Conservation (phyloP, 371 early-diverging fungal genomes). For the Rhizopus microsporus region DNA sequence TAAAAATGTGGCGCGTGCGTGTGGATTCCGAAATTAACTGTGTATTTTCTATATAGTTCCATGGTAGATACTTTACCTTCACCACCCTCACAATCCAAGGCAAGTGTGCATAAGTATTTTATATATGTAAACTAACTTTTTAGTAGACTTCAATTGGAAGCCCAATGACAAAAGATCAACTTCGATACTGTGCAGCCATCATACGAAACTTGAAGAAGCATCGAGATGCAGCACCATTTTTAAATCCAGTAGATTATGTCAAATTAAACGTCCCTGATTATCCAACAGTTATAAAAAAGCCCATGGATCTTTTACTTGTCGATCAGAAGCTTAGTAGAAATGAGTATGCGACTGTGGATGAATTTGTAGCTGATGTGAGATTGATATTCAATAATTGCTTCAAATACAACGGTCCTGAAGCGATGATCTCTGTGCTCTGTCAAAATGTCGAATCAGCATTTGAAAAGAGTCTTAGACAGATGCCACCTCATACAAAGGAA, state of each 20-base stretch:
- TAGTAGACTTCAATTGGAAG: not conserved
- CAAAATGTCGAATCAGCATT: conserved; percentile 75
- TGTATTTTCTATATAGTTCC: not conserved
- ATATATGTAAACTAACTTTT: not conserved
- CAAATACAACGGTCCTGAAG: conserved; percentile 83
- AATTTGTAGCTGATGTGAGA: conserved; percentile 77
- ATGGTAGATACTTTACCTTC: conserved; percentile 15
- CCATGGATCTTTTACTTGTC: conserved; percentile 97
- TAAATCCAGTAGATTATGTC: conserved; percentile 94
- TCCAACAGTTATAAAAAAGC: conserved; percentile 85
- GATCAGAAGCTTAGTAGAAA: conserved; percentile 78
- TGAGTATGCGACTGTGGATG: conserved; percentile 65
- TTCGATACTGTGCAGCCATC: conserved; percentile 78
- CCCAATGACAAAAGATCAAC: conserved; percentile 72
- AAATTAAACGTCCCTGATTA: conserved; percentile 94
- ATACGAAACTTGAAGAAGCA: conserved; percentile 74
- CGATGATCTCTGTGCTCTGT: conserved; percentile 77
- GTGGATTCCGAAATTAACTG: not conserved
- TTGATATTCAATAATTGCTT: conserved; percentile 87
- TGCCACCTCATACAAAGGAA: conserved; percentile 50
- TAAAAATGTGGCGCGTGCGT: conserved; percentile 1
- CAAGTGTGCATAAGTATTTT: not conserved
- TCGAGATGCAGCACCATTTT: conserved; percentile 78
- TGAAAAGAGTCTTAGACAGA: conserved; percentile 65
- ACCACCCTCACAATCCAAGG: conserved; percentile 12